These are phyloP conservation scores for Pseudozyma thailandica DNA, from an alignment of 1,284 basidiomycete species.

Conservation along the genomic window DNA sequence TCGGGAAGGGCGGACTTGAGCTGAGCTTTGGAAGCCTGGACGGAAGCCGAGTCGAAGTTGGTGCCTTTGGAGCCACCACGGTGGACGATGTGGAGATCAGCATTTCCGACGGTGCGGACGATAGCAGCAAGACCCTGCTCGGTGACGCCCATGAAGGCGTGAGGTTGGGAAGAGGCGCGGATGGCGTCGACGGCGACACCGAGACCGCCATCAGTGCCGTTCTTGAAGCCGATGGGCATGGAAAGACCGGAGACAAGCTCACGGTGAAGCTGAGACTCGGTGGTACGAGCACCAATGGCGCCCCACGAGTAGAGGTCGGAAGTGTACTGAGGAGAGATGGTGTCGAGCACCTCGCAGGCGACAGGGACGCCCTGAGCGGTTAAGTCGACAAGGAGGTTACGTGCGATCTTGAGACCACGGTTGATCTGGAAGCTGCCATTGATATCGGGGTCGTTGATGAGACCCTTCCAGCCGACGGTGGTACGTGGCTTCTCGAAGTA, in stretches of 20 bases:
- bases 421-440: conserved; percentile 96
- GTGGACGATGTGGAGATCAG: conserved; percentile 66
- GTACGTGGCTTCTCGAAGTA: conserved; percentile 90
- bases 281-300: conserved; percentile 95
- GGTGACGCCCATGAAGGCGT: conserved; percentile 68
- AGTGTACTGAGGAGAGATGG: conserved; percentile 72
- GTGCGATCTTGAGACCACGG: conserved; percentile 80
- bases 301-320: conserved; percentile 89
- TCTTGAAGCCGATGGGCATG: conserved; percentile 85
- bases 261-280: conserved; percentile 72
- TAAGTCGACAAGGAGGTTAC: conserved; percentile 88
- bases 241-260: conserved; percentile 68
- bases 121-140: conserved; percentile 80
- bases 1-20: conserved; percentile 70
- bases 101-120: conserved; percentile 91
- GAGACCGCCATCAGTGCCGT: conserved; percentile 89
- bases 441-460: conserved; percentile 80
- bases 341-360: conserved; percentile 89
- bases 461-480: conserved; percentile 80
- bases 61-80: conserved; percentile 66
- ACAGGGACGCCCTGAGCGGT: conserved; percentile 89
- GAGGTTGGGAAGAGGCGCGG: conserved; percentile 60
- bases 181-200: conserved; percentile 68
- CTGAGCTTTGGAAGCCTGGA: conserved; percentile 81
- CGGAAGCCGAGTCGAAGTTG: conserved; percentile 76